Percentiles rank a stretch among this genome's conserved stretches.
Evolutionary conservation across 2,329 filamentous ascomycete genomes (phyloP).

Genomic region (Fusarium cicatricum): DNA sequence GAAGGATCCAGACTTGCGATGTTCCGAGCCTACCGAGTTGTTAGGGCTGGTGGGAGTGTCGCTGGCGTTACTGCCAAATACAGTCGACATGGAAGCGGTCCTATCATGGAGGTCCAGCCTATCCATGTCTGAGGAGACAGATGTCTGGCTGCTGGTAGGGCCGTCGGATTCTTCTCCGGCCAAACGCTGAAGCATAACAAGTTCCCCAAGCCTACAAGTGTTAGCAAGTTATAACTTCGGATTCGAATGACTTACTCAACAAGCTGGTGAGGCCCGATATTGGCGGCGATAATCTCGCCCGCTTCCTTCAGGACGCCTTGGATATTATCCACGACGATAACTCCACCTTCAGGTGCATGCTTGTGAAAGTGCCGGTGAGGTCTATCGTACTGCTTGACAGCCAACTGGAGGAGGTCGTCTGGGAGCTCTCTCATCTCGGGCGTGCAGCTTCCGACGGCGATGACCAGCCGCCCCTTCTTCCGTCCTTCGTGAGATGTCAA

Average conservation of each 20-base stretch:
- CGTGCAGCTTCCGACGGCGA: slow-evolving; percentile 75
- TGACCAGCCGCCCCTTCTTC: slow-evolving; percentile 74
- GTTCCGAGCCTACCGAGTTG: slow-evolving; percentile 42
- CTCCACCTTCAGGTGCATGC: slow-evolving; percentile 69
- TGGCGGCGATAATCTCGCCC: slow-evolving; percentile 84
- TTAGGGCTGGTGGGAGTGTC: slow-evolving; percentile 44
- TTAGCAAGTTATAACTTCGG: slow-evolving; percentile 10
- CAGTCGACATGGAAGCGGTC: slow-evolving; percentile 52
- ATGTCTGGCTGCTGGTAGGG: slow-evolving; percentile 42
- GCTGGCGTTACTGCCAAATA: slow-evolving; percentile 43
- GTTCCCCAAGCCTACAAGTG: slow-evolving; percentile 72
- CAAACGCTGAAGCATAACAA: slow-evolving; percentile 68
- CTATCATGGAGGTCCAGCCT: slow-evolving; percentile 48
- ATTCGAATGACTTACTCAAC: slow-evolving; percentile 69
- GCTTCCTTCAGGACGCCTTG: slow-evolving; percentile 83
- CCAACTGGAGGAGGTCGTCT: slow-evolving; percentile 75
- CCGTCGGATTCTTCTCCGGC: slow-evolving; percentile 51
- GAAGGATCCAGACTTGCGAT: slow-evolving; percentile 46
- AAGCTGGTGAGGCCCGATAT: slow-evolving; percentile 75
- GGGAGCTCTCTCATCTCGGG: slow-evolving; percentile 85
- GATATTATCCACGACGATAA: slow-evolving; percentile 77
- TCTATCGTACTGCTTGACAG: slow-evolving; percentile 55
- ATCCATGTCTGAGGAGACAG: slow-evolving; percentile 44
- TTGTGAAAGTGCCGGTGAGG: slow-evolving; percentile 70
- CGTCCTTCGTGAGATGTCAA: slow-evolving; percentile 76